Conservation (phyloP, 1,284 basidiomycete genomes). For the Microbotryum scabiosae region DNA sequence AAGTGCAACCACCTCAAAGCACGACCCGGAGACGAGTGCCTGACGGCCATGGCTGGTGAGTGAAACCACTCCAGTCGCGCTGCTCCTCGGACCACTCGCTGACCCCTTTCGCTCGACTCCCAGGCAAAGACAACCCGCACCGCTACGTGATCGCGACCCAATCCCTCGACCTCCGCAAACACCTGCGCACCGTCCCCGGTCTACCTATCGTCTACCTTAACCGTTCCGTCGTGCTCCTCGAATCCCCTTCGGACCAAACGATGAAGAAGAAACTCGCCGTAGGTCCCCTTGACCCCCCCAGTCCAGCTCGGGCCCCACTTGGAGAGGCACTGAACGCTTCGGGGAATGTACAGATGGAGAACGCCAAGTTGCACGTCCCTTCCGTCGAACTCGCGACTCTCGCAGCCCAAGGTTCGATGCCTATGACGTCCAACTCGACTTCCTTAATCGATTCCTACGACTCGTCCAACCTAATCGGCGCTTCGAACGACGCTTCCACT, state of each 20-base stretch:
- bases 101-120: not conserved
- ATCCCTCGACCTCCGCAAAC: slow-evolving; percentile 56
- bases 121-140: slow-evolving; percentile 80
- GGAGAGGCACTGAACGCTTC: no score
- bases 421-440: not conserved
- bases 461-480: slow-evolving; percentile 43
- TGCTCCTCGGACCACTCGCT: not conserved
- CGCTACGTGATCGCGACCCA: slow-evolving; percentile 79
- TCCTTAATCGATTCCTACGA: slow-evolving; percentile 34
- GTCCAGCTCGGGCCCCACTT: no score
- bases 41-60: slow-evolving; percentile 67
- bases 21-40: slow-evolving; percentile 73
- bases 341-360: slow-evolving; percentile 34
- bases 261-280: slow-evolving; percentile 58
- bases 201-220: slow-evolving; percentile 82
- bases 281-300: slow-evolving; percentile 33
- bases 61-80: no score
- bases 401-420: slow-evolving; percentile 1
- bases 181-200: slow-evolving; percentile 62
- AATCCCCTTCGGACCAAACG: slow-evolving; percentile 71
- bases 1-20: slow-evolving; percentile 76
- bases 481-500: slow-evolving; percentile 41
- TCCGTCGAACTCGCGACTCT: slow-evolving; percentile 40
- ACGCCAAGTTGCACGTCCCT: slow-evolving; percentile 42
- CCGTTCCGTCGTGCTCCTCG: slow-evolving; percentile 79